These are phyloP conservation scores for Aspergillus conjunctus DNA, from an alignment of 495 filamentous ascomycete genomes.

Conservation along the genomic window DNA sequence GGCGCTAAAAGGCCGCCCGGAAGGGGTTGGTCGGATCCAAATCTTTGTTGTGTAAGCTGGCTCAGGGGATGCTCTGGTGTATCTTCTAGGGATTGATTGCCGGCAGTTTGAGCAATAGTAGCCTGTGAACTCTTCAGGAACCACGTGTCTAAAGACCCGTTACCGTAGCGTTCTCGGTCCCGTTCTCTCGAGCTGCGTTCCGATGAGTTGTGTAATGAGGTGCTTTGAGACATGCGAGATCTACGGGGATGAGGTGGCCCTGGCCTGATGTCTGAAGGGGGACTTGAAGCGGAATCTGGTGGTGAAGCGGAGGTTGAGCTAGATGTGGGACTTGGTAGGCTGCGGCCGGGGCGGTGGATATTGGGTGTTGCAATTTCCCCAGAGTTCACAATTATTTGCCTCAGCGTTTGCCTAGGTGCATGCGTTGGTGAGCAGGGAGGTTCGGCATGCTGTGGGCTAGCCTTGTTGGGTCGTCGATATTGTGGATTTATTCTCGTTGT, in stretches of 20 bases:
- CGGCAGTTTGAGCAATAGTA: conserved; percentile 11
- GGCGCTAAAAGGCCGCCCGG: not conserved
- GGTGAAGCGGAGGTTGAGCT: conserved; percentile 3
- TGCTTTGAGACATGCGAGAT: conserved; percentile 4
- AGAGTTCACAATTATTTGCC: too few relatives aligned
- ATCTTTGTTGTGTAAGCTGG: conserved; percentile 30
- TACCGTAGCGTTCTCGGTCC: conserved; percentile 40
- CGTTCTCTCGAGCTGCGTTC: conserved; percentile 29
- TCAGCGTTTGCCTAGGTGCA: too few relatives aligned
- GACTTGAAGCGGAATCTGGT: conserved; percentile 9
- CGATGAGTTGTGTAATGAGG: not conserved
- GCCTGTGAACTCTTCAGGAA: conserved; percentile 36
- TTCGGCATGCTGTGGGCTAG: too few relatives aligned
- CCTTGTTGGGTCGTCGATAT: too few relatives aligned
- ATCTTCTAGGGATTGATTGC: conserved; percentile 3
- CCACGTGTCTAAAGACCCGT: conserved; percentile 46
- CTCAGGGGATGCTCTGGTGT: conserved; percentile 24
- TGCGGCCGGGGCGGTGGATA: not conserved
- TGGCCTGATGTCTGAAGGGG: conserved; percentile 1
- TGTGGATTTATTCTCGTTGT: too few relatives aligned
- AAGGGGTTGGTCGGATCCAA: conserved; percentile 17
- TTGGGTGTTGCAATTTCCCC: not conserved
- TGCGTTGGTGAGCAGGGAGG: too few relatives aligned
- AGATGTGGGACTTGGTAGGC: conserved; percentile 14
- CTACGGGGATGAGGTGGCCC: not conserved